Base-by-base conservation (phyloP, 352 stramenopile species). In the Paralagenidium karlingii region DNA sequence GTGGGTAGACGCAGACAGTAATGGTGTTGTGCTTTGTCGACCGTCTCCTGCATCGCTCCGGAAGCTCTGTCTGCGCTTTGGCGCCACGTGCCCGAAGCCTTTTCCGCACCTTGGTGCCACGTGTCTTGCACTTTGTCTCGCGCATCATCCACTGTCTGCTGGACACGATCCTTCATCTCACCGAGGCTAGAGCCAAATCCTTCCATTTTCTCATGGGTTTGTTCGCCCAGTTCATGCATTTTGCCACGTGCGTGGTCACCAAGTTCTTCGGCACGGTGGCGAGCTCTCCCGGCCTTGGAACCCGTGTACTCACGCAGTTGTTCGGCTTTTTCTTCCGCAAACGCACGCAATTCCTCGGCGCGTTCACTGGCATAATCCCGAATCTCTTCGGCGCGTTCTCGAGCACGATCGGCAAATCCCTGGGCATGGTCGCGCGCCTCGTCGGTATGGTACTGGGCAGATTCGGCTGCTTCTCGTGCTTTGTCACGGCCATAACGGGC, bases 21-120 rank as follows among this genome's bases (percentile, higher is more conserved):
- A 25, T 68, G n/a, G n/a, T n/a, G n/a, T n/a, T n/a, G n/a, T n/a
- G n/a, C 54, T 18, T 63, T 63, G 18, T 63, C 48, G 5, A 45
- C 58, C 0, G 77, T 31, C 2, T 65, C 62, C 38, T 65, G 74
- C n/a, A n/a, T n/a, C n/a, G n/a, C n/a, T n/a, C n/a, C n/a, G n/a
- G n/a, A n/a, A n/a, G n/a, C n/a, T n/a, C n/a, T n/a, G n/a, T n/a
- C n/a, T n/a, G n/a, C n/a, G n/a, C n/a, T n/a, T n/a, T n/a, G n/a
- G n/a, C n/a, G n/a, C n/a, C n/a, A n/a, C n/a, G n/a, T n/a, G n/a
- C n/a, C n/a, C n/a, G n/a, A n/a, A 9, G 54, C 53, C 0, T 55
- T 56, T 18, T 84, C 70, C 0, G 63, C 48, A 38, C 63, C 80
- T 46, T 68, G 43, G 51, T 77, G 40, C 67, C 63, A 82, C 13